These are phyloP conservation scores for Begonia fuchsioides DNA, from an alignment of 306 rosid species.

Conservation along the genomic window DNA sequence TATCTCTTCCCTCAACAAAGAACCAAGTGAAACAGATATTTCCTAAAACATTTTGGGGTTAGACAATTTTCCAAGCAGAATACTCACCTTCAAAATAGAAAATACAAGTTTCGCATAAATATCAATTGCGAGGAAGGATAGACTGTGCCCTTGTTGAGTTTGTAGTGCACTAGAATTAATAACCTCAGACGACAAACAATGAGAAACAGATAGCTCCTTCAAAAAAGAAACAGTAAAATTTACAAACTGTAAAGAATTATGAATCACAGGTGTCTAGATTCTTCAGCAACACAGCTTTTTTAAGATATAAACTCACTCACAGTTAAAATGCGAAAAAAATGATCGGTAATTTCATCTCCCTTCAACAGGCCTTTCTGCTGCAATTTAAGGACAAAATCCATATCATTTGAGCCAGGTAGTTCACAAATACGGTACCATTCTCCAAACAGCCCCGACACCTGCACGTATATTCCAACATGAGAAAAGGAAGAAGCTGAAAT, in stretches of 20 bases:
- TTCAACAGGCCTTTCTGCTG: constrained; percentile 72
- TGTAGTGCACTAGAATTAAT: constrained; percentile 50
- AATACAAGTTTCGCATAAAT: constrained; percentile 67
- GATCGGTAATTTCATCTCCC: constrained; percentile 86
- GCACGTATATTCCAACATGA: constrained; percentile 8
- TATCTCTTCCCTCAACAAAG: no score
- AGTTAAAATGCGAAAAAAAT: constrained; percentile 59
- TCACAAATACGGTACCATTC: constrained; percentile 92
- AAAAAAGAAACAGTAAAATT: neutral
- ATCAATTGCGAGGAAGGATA: constrained; percentile 85
- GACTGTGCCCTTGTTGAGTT: constrained; percentile 48
- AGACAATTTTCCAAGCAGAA: neutral
- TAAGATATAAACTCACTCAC: constrained; percentile 23
- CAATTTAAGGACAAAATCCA: constrained; percentile 52
- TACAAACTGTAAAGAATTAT: neutral
- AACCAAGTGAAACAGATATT: neutral
- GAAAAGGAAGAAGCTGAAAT: no score
- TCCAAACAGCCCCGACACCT: constrained; percentile 62
- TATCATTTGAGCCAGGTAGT: constrained; percentile 64
- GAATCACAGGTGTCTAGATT: neutral
- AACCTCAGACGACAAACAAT: constrained; percentile 69
- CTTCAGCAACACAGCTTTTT: no score
- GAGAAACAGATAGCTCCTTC: constrained; percentile 73
- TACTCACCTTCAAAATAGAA: constrained; percentile 66
- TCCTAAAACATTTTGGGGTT: neutral